Base-by-base conservation (phyloP, 345 rosid genomes). In the Eucalyptus fibrosa region DNA sequence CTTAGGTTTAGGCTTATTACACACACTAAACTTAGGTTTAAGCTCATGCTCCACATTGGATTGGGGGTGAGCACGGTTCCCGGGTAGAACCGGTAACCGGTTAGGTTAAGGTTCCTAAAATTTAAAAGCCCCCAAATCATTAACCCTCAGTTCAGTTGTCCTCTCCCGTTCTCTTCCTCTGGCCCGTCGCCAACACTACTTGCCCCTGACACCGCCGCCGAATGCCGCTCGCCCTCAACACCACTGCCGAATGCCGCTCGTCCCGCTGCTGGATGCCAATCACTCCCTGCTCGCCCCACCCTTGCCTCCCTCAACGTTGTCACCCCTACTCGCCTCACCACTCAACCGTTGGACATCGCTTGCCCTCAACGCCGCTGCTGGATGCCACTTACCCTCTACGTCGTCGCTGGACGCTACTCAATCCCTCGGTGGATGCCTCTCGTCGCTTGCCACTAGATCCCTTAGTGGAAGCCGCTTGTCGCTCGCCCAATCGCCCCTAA, bases 21-120 rank as follows among this genome's bases (percentile, higher is more conserved):
- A 19, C 56, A 53, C 9, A 7, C 24, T 18, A 53, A 51, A 18
- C 23, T 51, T 51, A 51, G 9, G 8, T 51, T 51, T 51, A 51
- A 51, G 55, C 23, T 51, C 55, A 17, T 17, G 8, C 23, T 18
- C 23, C 55, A 51, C 55, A 0, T 51, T 0, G 2, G 23, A 18
- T 23, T 14, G 14, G 17, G 51, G 17, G 51, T 50, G 7, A 14
- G 1, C 0, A 0, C 2, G 2, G 0, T 2, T 50, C 1, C 0
- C 0, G 7, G 17, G 51, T 14, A 50, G 51, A 50, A 50, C 2
- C 3, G 0, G 0, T 17, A 50, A 50, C 17, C 17, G 0, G 3
- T 50, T 50, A 50, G 51, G 51, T 50, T 14, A 50, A 7, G 51
- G 51, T 50, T 50, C 51, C 51, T 5, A 50, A 50, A 50, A 50